Base-by-base conservation (phyloP, 2,329 filamentous ascomycete species). In the Chaetomiaceae sp. region DNA sequence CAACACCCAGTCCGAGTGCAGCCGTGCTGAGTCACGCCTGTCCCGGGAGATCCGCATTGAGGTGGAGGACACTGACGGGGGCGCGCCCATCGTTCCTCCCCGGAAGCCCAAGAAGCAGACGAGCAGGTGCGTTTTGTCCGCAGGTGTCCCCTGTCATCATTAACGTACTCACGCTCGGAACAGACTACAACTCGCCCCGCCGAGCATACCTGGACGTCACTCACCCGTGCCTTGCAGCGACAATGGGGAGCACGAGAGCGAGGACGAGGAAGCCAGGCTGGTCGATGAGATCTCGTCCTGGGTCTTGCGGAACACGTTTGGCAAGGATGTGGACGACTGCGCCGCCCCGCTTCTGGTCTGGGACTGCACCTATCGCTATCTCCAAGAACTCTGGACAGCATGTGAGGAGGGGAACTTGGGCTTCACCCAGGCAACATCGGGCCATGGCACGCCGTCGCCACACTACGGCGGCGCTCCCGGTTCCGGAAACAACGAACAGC, bases 1-100 rank as follows among this genome's bases (percentile, higher is more conserved):
- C 51, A 63, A 63, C 56, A 63, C 61, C 6, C 60, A 62, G 25
- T 63, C 61, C 38, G 60, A 62, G 48, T 63, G 60, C 42, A 62
- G 60, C 45, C 61, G 61, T 9, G 40, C 61, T 6, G 59, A 61
- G 42, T 63, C 61, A 6, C 58, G 59, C 23, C 36, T 63, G 29
- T 63, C 61, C 14, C 57, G 54, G 17, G 54, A 59, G 11, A 57
- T 56, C 19, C 58, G 54, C 44, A 53, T 53, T 33, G 59, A 59
- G 25, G 46, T 51, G 15, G 59, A 59, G 42, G 54, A 55, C 6
- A 20, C 53, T n/a, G 58, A 58, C 29, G 45, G 37, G 25, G 48
- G 47, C 12, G 53, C 19, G 17, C 23, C 49, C 9, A 20, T 54
- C 38, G 39, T 27, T 17, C 45, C 47, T 19, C 49, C 36, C 23